Evolutionary conservation across 805 yeast genomes (phyloP).

Genomic region (Metschnikowia picachoensis): DNA sequence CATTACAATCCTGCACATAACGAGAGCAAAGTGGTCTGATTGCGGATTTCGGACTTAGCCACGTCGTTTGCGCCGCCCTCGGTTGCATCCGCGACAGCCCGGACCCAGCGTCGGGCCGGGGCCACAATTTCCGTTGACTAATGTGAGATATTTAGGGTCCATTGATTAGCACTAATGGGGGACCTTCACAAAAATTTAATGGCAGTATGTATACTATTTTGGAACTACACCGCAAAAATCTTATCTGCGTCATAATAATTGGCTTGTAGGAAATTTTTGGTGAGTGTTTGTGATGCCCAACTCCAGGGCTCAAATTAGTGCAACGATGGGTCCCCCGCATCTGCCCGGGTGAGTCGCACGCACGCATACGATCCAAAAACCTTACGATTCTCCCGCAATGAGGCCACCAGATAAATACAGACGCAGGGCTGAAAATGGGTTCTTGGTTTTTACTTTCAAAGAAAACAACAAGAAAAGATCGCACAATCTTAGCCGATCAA

Average conservation of each 20-base stretch:
- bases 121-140: no score
- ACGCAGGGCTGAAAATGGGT: slow-evolving; percentile 1
- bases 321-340: not conserved
- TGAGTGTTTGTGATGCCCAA: no score
- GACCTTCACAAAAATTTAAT: no score
- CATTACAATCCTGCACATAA: not conserved
- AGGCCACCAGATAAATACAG: slow-evolving; percentile 3
- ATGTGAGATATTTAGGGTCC: no score
- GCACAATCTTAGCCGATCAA: no score
- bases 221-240: no score
- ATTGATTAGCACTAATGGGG: no score
- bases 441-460: not conserved
- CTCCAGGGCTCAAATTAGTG: no score
- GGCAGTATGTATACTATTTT: no score
- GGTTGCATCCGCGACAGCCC: not conserved
- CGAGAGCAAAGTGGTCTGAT: slow-evolving; percentile 3
- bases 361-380: not conserved
- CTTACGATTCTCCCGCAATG: slow-evolving; percentile 9
- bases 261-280: no score
- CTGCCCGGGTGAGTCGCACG: not conserved
- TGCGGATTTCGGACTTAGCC: not conserved
- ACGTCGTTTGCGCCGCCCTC: not conserved
- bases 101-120: no score
- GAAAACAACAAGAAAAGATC: not conserved
- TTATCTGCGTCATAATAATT: no score